A percentile compares a stretch with the other conserved stretches of the same genome.
Conservation (phyloP, 2,329 filamentous ascomycete genomes). For the Ascochyta viciae-villosae region DNA sequence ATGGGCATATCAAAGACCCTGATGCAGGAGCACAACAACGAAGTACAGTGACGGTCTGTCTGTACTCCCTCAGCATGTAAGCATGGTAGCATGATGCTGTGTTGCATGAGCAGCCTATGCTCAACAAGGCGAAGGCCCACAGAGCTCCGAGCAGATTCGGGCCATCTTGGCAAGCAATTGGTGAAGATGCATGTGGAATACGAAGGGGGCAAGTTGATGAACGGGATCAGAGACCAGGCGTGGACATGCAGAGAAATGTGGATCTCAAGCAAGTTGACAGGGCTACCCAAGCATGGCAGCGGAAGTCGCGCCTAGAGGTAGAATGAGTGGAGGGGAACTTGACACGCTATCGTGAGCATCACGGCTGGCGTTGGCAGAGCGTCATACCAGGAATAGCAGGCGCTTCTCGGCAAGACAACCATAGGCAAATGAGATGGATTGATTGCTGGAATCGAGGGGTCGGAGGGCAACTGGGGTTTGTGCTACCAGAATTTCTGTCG, state of each 20-base stretch:
- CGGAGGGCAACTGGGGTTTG: constrained; percentile 45
- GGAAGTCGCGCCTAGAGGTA: constrained; percentile 42
- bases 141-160: constrained; percentile 30
- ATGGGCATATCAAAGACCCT: constrained; percentile 45
- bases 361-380: constrained; percentile 42
- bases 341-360: constrained; percentile 48
- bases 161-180: constrained; percentile 37
- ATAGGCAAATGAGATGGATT: constrained; percentile 33
- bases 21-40: constrained; percentile 43
- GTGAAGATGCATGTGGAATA: constrained; percentile 32
- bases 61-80: constrained; percentile 39
- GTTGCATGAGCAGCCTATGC: constrained; percentile 26
- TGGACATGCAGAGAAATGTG: constrained; percentile 34
- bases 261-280: constrained; percentile 32
- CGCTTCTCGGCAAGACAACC: constrained; percentile 35
- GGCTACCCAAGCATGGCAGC: constrained; percentile 33
- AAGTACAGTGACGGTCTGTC: constrained; percentile 37
- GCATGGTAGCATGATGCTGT: constrained; percentile 42
- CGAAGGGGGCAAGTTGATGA: constrained; percentile 32
- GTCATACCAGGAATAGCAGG: constrained; percentile 45
- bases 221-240: constrained; percentile 38
- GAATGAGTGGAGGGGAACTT: constrained; percentile 43
- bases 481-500: constrained; percentile 42
- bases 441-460: constrained; percentile 48
- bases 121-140: constrained; percentile 19